phyloP scores from a whole-genome alignment of 441 rosid species.

The Mallotus repandus region DNA sequence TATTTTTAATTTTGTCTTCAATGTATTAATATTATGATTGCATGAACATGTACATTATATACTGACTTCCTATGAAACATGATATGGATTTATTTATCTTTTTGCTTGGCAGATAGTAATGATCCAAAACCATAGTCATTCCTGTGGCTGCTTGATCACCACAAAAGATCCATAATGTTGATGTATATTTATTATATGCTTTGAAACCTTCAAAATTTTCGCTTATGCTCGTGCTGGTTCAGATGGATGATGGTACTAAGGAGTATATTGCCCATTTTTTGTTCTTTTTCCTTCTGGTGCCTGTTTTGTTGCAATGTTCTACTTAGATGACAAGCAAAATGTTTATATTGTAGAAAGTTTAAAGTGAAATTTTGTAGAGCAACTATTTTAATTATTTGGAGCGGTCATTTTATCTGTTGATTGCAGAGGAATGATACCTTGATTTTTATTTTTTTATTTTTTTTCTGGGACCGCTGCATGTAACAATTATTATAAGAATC shows the following conservation, averaged over 20 bases:
- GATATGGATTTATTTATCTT: not conserved
- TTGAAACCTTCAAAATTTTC: not conserved
- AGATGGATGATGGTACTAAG: not conserved
- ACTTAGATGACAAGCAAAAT: not conserved
- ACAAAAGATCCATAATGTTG: not conserved
- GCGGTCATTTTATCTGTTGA: not conserved
- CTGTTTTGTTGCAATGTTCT: not conserved
- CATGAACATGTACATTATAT: not conserved
- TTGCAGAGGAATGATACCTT: no score
- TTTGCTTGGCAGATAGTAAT: slow-evolving; percentile 33
- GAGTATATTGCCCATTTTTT: slow-evolving; percentile 11
- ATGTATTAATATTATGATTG: no score
- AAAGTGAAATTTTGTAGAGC: not conserved
- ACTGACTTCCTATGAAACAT: not conserved
- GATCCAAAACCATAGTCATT: slow-evolving; percentile 14
- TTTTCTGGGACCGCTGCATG: not conserved
- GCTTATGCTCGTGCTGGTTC: slow-evolving; percentile 13
- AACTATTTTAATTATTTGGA: slow-evolving; percentile 12
- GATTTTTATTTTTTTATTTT: not conserved
- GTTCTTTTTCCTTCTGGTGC: not conserved
- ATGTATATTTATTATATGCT: slow-evolving; percentile 23
- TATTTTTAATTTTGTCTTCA: no score
- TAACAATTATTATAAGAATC: not conserved
- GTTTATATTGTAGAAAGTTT: slow-evolving; percentile 16
- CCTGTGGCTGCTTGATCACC: not conserved